Conservation (phyloP, 2,329 filamentous ascomycete genomes). For the Trichoderma guizhouense region DNA sequence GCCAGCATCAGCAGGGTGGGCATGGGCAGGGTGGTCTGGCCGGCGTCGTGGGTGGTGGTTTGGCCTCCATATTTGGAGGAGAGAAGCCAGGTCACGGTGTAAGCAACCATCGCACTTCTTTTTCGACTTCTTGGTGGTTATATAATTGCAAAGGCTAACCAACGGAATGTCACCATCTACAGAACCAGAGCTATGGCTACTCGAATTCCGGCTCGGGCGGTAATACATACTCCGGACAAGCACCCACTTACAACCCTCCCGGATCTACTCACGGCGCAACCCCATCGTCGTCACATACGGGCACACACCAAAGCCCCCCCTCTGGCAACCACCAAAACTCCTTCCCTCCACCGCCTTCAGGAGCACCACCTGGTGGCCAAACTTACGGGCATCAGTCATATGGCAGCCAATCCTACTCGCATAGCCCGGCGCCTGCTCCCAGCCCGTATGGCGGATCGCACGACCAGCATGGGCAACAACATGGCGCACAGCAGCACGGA, state of each 20-base stretch:
- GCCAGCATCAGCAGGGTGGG: constrained; percentile 43
- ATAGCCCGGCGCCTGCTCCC: constrained; percentile 20
- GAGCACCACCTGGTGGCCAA: constrained; percentile 23
- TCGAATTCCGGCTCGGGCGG: constrained; percentile 53
- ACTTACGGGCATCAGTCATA: constrained; percentile 12
- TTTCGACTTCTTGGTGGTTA: not conserved
- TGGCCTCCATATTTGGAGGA: constrained; percentile 50
- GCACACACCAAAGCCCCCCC: constrained; percentile 25
- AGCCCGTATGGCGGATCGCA: constrained; percentile 16
- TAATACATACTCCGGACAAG: constrained; percentile 56
- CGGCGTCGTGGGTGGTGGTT: constrained; percentile 52
- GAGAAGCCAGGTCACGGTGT: constrained; percentile 40
- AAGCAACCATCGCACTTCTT: constrained; percentile 20
- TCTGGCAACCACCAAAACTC: constrained; percentile 13
- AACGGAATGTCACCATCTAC: not conserved
- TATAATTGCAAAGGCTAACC: constrained; percentile 18
- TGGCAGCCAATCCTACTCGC: constrained; percentile 21
- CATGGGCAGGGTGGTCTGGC: constrained; percentile 41
- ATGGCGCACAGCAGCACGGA: constrained; percentile 26
- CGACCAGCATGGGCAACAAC: constrained; percentile 8
- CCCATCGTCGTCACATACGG: constrained; percentile 29
- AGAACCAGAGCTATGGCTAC: constrained; percentile 62
- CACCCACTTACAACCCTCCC: constrained; percentile 48
- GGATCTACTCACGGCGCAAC: constrained; percentile 23
- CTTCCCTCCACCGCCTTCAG: constrained; percentile 21